A percentile compares a stretch with the other conserved stretches of the same genome.
These are phyloP conservation scores for Candida pseudofarinosa DNA, from an alignment of 805 yeast genomes.

Conservation along the genomic window DNA sequence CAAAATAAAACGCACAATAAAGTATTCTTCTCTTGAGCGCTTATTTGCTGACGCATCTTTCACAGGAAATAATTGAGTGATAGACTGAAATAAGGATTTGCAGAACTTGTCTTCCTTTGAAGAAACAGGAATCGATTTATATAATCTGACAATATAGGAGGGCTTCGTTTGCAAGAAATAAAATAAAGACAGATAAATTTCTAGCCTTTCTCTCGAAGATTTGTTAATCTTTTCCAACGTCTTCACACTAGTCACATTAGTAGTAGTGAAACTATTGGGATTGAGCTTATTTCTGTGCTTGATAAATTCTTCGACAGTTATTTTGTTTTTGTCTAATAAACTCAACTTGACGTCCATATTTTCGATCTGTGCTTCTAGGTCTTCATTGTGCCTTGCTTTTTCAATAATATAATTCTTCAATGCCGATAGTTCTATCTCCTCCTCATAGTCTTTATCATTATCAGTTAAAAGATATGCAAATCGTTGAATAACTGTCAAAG, in stretches of 20 bases:
- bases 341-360: conserved; percentile 77
- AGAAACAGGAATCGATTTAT: conserved; percentile 27
- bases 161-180: conserved; percentile 85
- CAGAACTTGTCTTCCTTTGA: conserved; percentile 19
- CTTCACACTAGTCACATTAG: conserved; percentile 13
- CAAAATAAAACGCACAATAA: conserved; percentile 56
- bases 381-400: conserved; percentile 66
- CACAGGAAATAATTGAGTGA: conserved; percentile 29
- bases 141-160: conserved; percentile 57
- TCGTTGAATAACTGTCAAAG: conserved; percentile 67
- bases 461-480: conserved; percentile 75
- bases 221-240: conserved; percentile 31
- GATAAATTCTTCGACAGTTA: conserved; percentile 70
- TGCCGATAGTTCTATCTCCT: conserved; percentile 66
- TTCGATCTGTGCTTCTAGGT: conserved; percentile 67
- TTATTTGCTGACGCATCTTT: conserved; percentile 22
- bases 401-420: conserved; percentile 65
- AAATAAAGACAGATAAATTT: conserved; percentile 71
- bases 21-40: conserved; percentile 66
- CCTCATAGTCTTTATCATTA: conserved; percentile 67
- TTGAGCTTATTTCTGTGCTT: conserved; percentile 35
- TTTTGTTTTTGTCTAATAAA: conserved; percentile 71
- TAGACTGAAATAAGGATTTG: conserved; percentile 19
- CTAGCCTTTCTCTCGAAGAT: conserved; percentile 50
- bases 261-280: conserved; percentile 15